Evolutionary conservation across 2,329 filamentous ascomycete genomes (phyloP).

Genomic region (Ophiostoma pallidulum): DNA sequence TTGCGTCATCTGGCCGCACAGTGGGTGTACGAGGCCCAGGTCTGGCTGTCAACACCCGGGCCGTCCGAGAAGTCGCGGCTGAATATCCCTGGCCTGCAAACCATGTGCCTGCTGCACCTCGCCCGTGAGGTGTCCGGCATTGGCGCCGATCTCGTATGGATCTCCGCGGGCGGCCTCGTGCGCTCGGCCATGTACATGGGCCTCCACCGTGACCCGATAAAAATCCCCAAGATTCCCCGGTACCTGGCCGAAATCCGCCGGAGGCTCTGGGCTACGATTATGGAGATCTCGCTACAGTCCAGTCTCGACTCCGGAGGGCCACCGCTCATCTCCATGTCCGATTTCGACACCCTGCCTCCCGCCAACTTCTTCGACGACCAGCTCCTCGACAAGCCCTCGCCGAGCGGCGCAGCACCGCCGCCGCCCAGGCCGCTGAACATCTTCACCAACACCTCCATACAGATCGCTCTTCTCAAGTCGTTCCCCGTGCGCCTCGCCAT

Average conservation of each 20-base stretch:
- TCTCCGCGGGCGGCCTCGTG: slow-evolving; percentile 34
- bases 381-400: slow-evolving; percentile 23
- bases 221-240: slow-evolving; percentile 25
- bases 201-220: slow-evolving; percentile 38
- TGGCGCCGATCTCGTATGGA: slow-evolving; percentile 39
- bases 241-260: slow-evolving; percentile 38
- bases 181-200: slow-evolving; percentile 41
- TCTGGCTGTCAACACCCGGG: slow-evolving; percentile 33
- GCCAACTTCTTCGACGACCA: slow-evolving; percentile 43
- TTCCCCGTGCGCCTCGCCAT: slow-evolving; percentile 35
- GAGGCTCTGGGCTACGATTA: slow-evolving; percentile 25
- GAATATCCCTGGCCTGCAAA: slow-evolving; percentile 40
- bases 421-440: slow-evolving; percentile 24
- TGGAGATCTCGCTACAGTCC: slow-evolving; percentile 37
- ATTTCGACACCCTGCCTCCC: slow-evolving; percentile 41
- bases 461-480: slow-evolving; percentile 36
- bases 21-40: slow-evolving; percentile 45
- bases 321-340: slow-evolving; percentile 32
- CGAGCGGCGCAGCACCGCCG: slow-evolving; percentile 10
- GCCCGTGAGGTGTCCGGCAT: slow-evolving; percentile 35
- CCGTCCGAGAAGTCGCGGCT: slow-evolving; percentile 40
- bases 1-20: slow-evolving; percentile 34
- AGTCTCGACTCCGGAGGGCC: slow-evolving; percentile 37
- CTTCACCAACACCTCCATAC: slow-evolving; percentile 39
- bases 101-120: slow-evolving; percentile 40